These are phyloP conservation scores for Nicotiana obtusifolia DNA, from an alignment of 257 asterid genomes.

Conservation along the genomic window DNA sequence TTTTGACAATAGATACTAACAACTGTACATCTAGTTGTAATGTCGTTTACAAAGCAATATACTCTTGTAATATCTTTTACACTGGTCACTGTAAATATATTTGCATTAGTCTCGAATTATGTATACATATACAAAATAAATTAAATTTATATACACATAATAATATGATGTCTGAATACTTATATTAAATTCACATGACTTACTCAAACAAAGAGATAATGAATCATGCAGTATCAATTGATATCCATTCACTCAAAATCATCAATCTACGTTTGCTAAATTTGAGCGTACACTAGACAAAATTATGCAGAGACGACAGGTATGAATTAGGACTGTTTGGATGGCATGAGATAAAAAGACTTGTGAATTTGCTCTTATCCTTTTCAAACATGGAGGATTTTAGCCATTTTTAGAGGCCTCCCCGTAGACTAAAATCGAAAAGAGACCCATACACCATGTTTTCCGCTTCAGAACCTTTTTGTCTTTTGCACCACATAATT, in stretches of 20 bases:
- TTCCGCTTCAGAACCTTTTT: neutral
- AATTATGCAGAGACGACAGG: neutral
- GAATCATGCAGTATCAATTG: neutral
- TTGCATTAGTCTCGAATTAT: no score
- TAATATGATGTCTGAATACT: no score
- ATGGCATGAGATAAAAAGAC: neutral
- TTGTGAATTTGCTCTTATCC: conserved; percentile 16
- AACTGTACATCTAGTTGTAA: neutral
- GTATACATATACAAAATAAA: no score
- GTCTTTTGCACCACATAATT: conserved; percentile 12
- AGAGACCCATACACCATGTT: conserved; percentile 9
- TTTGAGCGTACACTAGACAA: neutral
- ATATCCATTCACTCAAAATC: neutral
- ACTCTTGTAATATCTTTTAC: neutral
- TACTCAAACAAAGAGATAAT: neutral
- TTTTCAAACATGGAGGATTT: neutral
- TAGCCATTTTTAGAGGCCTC: neutral
- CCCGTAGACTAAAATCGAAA: neutral
- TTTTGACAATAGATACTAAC: neutral
- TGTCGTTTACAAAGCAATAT: no score
- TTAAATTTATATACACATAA: no score
- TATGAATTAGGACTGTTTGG: neutral
- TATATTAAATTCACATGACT: neutral
- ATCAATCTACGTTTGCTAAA: neutral
- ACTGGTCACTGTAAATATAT: no score